Percentiles rank a stretch among this genome's conserved stretches.
These are phyloP conservation scores for Hibiscus mutabilis DNA, from an alignment of 345 rosid genomes.

Conservation along the genomic window DNA sequence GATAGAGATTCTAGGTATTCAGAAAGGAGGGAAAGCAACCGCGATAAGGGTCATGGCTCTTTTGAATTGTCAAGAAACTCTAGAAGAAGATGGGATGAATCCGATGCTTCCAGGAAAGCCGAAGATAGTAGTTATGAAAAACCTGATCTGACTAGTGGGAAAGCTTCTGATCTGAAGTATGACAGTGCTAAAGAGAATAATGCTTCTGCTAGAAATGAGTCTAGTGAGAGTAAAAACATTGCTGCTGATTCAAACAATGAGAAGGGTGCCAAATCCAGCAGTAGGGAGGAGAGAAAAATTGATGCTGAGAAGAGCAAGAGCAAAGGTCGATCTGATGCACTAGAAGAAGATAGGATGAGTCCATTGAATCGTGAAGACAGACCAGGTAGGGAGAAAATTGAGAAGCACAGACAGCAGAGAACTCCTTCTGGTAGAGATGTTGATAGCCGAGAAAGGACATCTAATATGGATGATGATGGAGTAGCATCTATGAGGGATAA, in stretches of 20 bases:
- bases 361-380: conserved; percentile 47
- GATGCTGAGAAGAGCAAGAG: conserved; percentile 50
- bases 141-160: conserved; percentile 48
- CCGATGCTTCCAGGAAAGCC: conserved; percentile 36
- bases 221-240: conserved; percentile 44
- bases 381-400: conserved; percentile 42
- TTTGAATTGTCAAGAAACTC: conserved; percentile 52
- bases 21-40: conserved; percentile 61
- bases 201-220: conserved; percentile 42
- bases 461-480: conserved; percentile 57
- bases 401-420: conserved; percentile 53
- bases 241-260: conserved; percentile 44
- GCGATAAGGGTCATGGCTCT: conserved; percentile 70
- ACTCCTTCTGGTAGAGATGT: conserved; percentile 42
- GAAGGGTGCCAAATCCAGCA: conserved; percentile 48
- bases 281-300: conserved; percentile 57
- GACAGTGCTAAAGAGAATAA: conserved; percentile 48
- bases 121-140: conserved; percentile 48
- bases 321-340: conserved; percentile 43
- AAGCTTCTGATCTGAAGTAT: conserved; percentile 55
- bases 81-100: conserved; percentile 87
- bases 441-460: conserved; percentile 46
- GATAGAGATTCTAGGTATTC: conserved; percentile 58
- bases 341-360: conserved; percentile 65
- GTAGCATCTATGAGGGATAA: conserved; percentile 40